Base-by-base conservation (phyloP, 495 filamentous ascomycete genomes). In the Pyronema omphalodes region DNA sequence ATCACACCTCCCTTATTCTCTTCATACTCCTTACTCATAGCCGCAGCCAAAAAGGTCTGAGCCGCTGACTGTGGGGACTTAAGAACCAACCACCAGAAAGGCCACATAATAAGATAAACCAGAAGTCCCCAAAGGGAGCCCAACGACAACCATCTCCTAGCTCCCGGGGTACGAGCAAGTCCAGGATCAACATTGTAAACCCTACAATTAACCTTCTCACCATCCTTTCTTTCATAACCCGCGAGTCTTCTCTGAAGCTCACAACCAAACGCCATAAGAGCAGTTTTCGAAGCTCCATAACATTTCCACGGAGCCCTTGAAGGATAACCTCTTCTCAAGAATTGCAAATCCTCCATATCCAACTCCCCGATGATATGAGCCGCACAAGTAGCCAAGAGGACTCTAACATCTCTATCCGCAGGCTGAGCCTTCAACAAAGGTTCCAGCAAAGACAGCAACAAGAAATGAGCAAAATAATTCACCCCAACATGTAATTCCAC, bases 401-500 rank as follows among this genome's bases (percentile, higher is more conserved):
- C 76, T 29, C 91, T 74, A 14, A 95, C 85, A 65, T 99, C 91
- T 52, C 91, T 78, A 67, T 99, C 88, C 37, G 89, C 76, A 0
- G 89, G 93, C 67, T 99, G 91, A 11, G 81, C 88, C 54, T 83
- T 74, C 40, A 99, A 71, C 0, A 88, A 86, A 0, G 93, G 91
- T 57, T 79, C 84, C 34, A 99, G 71, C 44, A 96, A 91, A 61
- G 82, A 84, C 45, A 99, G 73, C 4, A 99, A 73, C 61, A 96
- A 93, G 71, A 94, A 95, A 61, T 95, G 94, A 37, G 88, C 79
- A 6, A 99, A 77, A 64, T 88, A 99, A 65, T 99, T 96, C 52
- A 95, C 73, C 65, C 85, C 86, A 87, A 88, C 96, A 60, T 82
- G 86, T 54, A 76, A 74, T 67, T 96, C 89, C 12, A 96, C 69